Evolutionary conservation across 257 asterid species (phyloP).

Genomic region (Marsdenia floribunda): DNA sequence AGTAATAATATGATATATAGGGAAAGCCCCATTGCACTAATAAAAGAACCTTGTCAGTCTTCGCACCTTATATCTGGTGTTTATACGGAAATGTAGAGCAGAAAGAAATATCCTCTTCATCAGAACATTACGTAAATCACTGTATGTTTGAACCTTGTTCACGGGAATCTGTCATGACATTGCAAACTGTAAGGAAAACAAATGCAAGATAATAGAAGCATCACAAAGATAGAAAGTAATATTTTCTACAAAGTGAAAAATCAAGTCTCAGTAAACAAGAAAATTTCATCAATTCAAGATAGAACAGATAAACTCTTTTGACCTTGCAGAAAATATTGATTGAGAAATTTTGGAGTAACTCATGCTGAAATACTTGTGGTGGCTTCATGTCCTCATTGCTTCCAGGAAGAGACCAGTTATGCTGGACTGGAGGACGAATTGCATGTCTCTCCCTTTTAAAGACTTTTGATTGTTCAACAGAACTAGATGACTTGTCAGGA

Average conservation of each 20-base stretch:
- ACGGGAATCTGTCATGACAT: slow-evolving; percentile 77
- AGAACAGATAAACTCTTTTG: not conserved
- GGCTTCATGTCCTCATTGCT: slow-evolving; percentile 36
- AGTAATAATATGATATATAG: not conserved
- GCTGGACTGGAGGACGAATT: slow-evolving; percentile 97
- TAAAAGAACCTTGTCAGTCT: slow-evolving; percentile 19
- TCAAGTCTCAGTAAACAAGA: not conserved
- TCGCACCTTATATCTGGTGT: slow-evolving; percentile 91
- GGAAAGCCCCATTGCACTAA: not conserved
- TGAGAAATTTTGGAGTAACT: slow-evolving; percentile 92
- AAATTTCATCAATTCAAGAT: not conserved
- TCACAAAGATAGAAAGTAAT: not conserved
- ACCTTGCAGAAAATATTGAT: slow-evolving; percentile 98
- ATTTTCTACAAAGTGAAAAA: not conserved
- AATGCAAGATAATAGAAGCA: not conserved
- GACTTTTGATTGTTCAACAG: slow-evolving; percentile 56
- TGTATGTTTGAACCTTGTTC: slow-evolving; percentile 75
- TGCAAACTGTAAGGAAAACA: slow-evolving; percentile 5
- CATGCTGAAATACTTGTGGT: slow-evolving; percentile 97
- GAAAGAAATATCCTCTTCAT: slow-evolving; percentile 99
- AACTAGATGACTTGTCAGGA: slow-evolving; percentile 59
- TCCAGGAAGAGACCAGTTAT: slow-evolving; percentile 89
- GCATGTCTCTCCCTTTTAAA: slow-evolving; percentile 79
- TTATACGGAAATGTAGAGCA: slow-evolving; percentile 96
- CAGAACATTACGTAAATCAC: slow-evolving; percentile 85